A percentile compares a stretch with the other conserved stretches of the same genome.
phyloP scores from a whole-genome alignment of 352 stramenopile genomes.

The Pythium angustatum region DNA sequence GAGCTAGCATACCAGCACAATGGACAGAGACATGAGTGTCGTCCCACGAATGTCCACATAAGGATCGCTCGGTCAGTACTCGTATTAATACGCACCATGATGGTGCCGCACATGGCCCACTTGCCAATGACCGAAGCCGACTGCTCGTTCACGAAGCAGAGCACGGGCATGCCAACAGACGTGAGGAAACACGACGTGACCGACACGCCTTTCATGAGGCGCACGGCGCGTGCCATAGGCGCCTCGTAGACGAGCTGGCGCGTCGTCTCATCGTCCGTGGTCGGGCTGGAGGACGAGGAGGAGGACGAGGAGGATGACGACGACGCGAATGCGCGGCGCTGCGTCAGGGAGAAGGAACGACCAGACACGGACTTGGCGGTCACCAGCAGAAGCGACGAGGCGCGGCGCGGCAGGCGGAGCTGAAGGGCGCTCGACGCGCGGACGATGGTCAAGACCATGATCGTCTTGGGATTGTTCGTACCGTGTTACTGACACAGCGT shows the following conservation, averaged over 20 bases:
- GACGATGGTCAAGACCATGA: slow-evolving; percentile 4
- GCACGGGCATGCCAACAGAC: slow-evolving; percentile 74
- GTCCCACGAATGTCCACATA: too few relatives aligned
- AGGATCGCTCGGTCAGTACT: too few relatives aligned
- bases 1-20: slow-evolving; percentile 43
- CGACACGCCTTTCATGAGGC: slow-evolving; percentile 87
- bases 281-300: too few relatives aligned
- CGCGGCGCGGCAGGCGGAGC: slow-evolving; percentile 4
- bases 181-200: slow-evolving; percentile 83
- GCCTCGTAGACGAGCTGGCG: slow-evolving; percentile 55
- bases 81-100: slow-evolving; percentile 55
- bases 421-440: slow-evolving; percentile 2
- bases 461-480: neutral
- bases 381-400: neutral
- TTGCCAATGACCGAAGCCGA: slow-evolving; percentile 75
- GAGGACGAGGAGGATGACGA: neutral
- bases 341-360: too few relatives aligned
- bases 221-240: slow-evolving; percentile 73
- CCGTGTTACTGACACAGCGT: neutral
- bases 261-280: slow-evolving; percentile 1
- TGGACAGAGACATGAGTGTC: too few relatives aligned
- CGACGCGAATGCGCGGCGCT: slow-evolving; percentile 22
- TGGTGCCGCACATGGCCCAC: slow-evolving; percentile 89
- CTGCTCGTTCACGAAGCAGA: slow-evolving; percentile 73
- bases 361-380: too few relatives aligned